Base-by-base conservation (phyloP, 371 early-diverging fungal genomes). In the Furculomyces boomerangus region DNA sequence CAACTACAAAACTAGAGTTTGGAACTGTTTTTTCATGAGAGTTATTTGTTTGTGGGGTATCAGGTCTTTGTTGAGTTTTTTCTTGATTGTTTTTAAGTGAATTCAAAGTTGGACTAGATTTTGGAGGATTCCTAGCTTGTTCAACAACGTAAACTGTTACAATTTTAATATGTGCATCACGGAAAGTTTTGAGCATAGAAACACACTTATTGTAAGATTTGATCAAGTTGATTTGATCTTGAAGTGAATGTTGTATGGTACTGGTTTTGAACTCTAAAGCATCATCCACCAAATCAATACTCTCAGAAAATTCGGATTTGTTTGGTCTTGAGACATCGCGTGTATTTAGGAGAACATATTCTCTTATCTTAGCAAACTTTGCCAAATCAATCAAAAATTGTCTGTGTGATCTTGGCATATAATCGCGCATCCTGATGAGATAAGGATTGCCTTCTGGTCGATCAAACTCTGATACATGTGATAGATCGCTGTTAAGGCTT, bases 81-180 rank as follows among this genome's bases (percentile, higher is more conserved):
- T 3, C n/a, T 8, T 5, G 7, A 13, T 10, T 10, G 3, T 43
- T 43, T 5, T n/a, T 5, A 20, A 22, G 24, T 8, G 3, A 3
- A 25, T 50, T 31, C 3, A 25, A n/a, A 3, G 31, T 25, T 5
- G 50, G 35, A 37, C 3, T 50, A 25, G 3, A 3, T 5, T 10
- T 8, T n/a, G n/a, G n/a, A n/a, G n/a, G n/a, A 84, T 53, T 85
- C 57, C 76, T 73, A 3, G 90, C 88, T 59, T 87, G 95, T 47
- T 80, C 75, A 25, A 96, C 76, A 60, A 96, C 90, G 61, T 93
- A 96, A 22, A 83, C 72, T 0, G 84, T 82, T 24, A 92, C 93
- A 43, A 96, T 85, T 62, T 86, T 84, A 35, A 97, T 81, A 62
- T 97, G 97, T 40, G 73, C 79, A 62, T 90, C 89, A 8, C 97